Conservation (phyloP, 495 filamentous ascomycete genomes). For the Aspergillus haitiensis region DNA sequence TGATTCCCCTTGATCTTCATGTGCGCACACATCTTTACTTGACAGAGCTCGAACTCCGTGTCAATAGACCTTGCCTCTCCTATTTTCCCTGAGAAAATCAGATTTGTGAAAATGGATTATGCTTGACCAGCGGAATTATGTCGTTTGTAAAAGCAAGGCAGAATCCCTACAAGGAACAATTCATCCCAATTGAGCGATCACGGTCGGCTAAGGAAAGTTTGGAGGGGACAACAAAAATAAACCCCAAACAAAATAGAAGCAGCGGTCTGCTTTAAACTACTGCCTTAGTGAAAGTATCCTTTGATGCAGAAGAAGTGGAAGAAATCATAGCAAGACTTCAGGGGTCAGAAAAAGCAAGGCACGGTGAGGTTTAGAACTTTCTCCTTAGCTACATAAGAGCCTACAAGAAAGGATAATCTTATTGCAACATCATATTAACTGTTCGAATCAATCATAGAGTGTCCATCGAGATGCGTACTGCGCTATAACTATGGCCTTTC, state of each 20-base stretch:
- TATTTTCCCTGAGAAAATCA: background rate
- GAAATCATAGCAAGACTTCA: background rate
- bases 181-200: background rate
- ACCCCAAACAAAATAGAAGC: background rate
- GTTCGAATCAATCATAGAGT: background rate
- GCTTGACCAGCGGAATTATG: background rate
- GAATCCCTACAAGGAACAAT: background rate
- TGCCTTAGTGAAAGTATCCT: background rate
- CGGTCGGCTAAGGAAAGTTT: background rate
- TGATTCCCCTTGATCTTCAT: background rate
- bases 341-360: background rate
- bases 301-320: background rate
- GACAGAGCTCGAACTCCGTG: too few species aligned
- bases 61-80: background rate
- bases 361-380: background rate
- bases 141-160: background rate
- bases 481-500: background rate
- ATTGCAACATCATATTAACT: background rate
- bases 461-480: too few species aligned
- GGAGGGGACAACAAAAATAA: background rate
- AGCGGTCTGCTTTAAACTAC: background rate
- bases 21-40: background rate
- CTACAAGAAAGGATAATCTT: background rate
- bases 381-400: constrained; percentile 1
- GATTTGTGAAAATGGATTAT: background rate